Percentiles rank a stretch among this genome's conserved stretches.
Conservation (phyloP, 192 early-diverging fungal species). For the Dispira simplex region DNA sequence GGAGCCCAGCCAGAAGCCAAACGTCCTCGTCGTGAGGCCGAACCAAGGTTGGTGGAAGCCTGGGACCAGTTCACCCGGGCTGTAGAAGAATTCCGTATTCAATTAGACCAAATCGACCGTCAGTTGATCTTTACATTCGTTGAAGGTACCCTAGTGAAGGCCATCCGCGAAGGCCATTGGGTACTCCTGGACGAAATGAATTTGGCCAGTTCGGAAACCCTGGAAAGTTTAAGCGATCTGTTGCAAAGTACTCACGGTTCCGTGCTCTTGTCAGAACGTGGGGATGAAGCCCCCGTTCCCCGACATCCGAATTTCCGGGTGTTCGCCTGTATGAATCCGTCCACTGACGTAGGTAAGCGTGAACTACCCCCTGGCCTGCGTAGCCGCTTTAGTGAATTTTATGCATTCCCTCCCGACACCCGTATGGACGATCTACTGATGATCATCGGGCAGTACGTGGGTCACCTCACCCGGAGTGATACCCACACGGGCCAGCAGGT, state of each 20-base stretch:
- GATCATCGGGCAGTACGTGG: constrained; percentile 67
- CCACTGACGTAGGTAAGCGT: constrained; percentile 94
- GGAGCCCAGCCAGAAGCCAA: background rate
- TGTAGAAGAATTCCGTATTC: constrained; percentile 56
- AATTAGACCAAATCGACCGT: constrained; percentile 46
- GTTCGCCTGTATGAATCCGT: constrained; percentile 99
- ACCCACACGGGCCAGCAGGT: constrained; percentile 42
- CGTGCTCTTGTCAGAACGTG: constrained; percentile 80
- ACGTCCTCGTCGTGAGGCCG: background rate
- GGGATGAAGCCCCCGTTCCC: constrained; percentile 66
- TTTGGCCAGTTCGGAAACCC: constrained; percentile 87
- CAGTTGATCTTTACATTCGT: constrained; percentile 86
- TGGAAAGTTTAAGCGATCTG: constrained; percentile 81
- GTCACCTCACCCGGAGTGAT: constrained; percentile 34
- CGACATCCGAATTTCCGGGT: constrained; percentile 89
- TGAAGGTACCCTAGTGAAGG: constrained; percentile 84
- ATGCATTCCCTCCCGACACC: constrained; percentile 81
- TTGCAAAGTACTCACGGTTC: constrained; percentile 69
- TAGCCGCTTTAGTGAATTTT: constrained; percentile 89
- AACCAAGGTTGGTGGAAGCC: constrained; percentile 30
- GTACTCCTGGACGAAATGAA: constrained; percentile 97
- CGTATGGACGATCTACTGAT: constrained; percentile 60
- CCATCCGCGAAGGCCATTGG: constrained; percentile 86
- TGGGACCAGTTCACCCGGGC: constrained; percentile 61
- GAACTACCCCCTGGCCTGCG: constrained; percentile 86